Evolutionary conservation across 164 flowering plant species (phyloP), one percentile per base, ranked within the genome.

Genomic region (Annona cherimola): DNA sequence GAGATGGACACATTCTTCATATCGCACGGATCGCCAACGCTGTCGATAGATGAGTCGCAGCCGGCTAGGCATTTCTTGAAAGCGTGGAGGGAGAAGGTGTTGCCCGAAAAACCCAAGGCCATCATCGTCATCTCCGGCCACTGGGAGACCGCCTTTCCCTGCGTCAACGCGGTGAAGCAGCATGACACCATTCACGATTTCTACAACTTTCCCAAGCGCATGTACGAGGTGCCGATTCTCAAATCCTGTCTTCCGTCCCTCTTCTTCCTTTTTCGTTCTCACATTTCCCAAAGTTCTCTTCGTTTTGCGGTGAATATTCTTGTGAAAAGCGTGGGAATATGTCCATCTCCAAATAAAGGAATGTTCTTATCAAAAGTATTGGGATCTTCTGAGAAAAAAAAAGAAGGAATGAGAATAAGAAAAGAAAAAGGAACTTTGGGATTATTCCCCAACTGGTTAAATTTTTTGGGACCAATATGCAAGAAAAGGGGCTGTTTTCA

Each of bases 71-170:
- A 68, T 43, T 88, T 88, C 81, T 70, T 88, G 57, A 61, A 88
- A 70, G 68, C 84, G 0, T 90, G 89, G 87, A 78, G 78, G 76
- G 68, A 79, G 6, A 79, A 75, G 35, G 74, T 82, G 0, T 75
- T 75, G 3, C 8, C 74, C 2, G 68, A 76, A 26, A 82, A 42
- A 46, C 98, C 98, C 54, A 82, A 54, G 2, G 70, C 96, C 3
- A 88, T 91, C 55, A 84, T 93, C 19, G 65, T 91, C 19, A 77
- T 93, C 14, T 91, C 98, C 26, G 97, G 82, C 4, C 98, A 93
- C 67, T 93, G 94, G 93, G 96, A 93, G 57, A 93, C 95, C 54
- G 0, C 69, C 0, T 79, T 73, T 2, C 98, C 96, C 42, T 65
- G 86, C 11, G 89, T 93, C 71, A 93, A 84, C 78, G 76, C 75